A percentile compares a stretch with the other conserved stretches of the same genome.
phyloP scores from a whole-genome alignment of 2,329 filamentous ascomycete species.

The Penicillium frequentans region DNA sequence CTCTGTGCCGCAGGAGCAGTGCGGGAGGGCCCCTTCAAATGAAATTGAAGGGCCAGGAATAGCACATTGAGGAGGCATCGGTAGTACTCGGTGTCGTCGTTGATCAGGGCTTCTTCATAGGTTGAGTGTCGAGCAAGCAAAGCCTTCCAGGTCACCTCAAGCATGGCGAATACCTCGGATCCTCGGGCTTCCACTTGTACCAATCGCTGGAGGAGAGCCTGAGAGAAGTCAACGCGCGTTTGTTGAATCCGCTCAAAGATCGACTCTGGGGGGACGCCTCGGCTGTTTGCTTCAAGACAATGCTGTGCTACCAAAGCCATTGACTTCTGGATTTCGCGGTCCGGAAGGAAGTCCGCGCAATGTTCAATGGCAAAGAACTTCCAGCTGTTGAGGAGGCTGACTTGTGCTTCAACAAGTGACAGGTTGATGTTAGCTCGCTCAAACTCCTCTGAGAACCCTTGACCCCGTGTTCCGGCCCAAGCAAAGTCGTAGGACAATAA shows the following conservation, averaged over 20 bases:
- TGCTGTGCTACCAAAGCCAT: constrained; percentile 74
- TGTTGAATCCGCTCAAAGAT: constrained; percentile 80
- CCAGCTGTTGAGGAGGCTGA: constrained; percentile 84
- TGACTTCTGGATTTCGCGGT: constrained; percentile 62
- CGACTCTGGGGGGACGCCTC: constrained; percentile 69
- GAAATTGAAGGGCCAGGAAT: constrained; percentile 71
- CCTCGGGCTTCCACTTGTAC: constrained; percentile 57
- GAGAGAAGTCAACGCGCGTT: constrained; percentile 74
- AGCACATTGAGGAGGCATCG: constrained; percentile 80
- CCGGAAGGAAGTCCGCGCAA: constrained; percentile 60
- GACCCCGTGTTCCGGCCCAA: constrained; percentile 67
- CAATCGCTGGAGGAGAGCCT: constrained; percentile 79
- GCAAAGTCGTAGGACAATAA: constrained; percentile 75
- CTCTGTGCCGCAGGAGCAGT: constrained; percentile 35
- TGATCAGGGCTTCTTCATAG: constrained; percentile 60
- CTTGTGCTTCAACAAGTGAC: constrained; percentile 88
- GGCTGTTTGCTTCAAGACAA: constrained; percentile 76
- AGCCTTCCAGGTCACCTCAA: constrained; percentile 62
- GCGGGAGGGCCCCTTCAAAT: constrained; percentile 37
- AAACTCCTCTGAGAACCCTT: constrained; percentile 81
- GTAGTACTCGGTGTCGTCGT: constrained; percentile 68
- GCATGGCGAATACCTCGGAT: constrained; percentile 53
- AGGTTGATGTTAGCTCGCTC: constrained; percentile 85
- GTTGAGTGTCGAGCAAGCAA: constrained; percentile 55
- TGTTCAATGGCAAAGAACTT: constrained; percentile 84